Conservation (phyloP, 2,329 filamentous ascomycete species). For the Botrytis fabae region DNA sequence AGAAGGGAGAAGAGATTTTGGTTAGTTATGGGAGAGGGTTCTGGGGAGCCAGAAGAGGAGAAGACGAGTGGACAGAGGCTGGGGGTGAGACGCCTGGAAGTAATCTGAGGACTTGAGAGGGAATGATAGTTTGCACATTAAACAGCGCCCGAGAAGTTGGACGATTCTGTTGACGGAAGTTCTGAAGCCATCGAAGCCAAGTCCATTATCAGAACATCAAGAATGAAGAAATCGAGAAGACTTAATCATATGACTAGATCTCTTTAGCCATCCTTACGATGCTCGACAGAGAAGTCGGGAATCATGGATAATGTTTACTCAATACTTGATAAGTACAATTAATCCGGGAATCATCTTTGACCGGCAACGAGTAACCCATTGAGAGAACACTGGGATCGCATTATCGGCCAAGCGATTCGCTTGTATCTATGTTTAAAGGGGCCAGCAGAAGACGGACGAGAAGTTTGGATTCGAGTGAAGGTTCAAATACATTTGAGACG, state of each 20-base stretch:
- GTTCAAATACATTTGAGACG: not conserved
- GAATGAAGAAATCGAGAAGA: not conserved
- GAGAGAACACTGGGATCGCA: not conserved
- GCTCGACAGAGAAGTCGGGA: not conserved
- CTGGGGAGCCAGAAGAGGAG: constrained; percentile 53
- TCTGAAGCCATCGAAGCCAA: not conserved
- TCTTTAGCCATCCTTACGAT: not conserved
- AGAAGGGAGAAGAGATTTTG: constrained; percentile 70
- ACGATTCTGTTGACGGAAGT: not conserved
- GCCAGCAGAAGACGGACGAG: not conserved
- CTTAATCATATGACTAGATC: not conserved
- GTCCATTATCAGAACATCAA: no score
- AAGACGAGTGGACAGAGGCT: not conserved
- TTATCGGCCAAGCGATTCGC: not conserved
- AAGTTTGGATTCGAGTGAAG: not conserved
- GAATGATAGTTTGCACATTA: not conserved
- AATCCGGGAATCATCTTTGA: no score
- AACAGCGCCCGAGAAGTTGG: no score
- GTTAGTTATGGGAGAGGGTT: constrained; percentile 51
- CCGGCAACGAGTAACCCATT: not conserved
- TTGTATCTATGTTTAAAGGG: not conserved
- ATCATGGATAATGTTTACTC: not conserved
- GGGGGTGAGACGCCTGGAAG: not conserved
- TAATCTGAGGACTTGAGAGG: constrained; percentile 13
- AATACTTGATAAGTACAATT: not conserved